Evolutionary conservation across 2,329 filamentous ascomycete genomes (phyloP).

Genomic region (Bretziella fagacearum): DNA sequence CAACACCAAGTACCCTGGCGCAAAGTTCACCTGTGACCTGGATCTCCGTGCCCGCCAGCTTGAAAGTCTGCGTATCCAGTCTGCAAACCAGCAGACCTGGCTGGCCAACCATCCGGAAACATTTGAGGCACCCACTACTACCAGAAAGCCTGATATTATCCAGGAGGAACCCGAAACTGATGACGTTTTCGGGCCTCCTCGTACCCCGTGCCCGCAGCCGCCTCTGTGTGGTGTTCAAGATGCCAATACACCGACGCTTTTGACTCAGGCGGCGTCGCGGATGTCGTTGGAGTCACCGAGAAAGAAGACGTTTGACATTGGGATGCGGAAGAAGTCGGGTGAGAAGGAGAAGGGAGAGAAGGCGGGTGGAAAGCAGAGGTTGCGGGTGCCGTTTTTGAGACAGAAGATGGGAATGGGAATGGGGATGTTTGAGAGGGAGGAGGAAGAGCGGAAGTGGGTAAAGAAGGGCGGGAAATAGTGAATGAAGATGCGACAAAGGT

Average conservation of each 20-base stretch:
- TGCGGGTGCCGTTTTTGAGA: too few species aligned
- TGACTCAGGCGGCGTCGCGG: not conserved
- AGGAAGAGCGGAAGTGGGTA: not conserved
- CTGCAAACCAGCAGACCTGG: not conserved
- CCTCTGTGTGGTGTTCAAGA: not conserved
- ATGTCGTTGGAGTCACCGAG: not conserved
- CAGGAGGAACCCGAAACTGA: not conserved
- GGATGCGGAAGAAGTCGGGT: too few species aligned
- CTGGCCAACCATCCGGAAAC: too few species aligned
- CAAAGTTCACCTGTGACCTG: not conserved
- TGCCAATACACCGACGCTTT: not conserved
- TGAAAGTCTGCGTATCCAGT: not conserved
- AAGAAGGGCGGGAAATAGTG: too few species aligned
- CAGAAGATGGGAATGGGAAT: not conserved
- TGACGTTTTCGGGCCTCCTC: not conserved
- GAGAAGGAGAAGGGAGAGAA: too few species aligned
- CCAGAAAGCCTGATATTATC: not conserved
- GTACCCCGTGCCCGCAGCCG: too few species aligned
- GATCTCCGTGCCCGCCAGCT: not conserved
- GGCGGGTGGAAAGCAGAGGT: too few species aligned
- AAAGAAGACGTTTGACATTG: too few species aligned
- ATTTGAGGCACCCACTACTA: not conserved
- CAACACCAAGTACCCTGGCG: not conserved
- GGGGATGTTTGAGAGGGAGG: not conserved
- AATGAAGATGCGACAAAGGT: too few species aligned